Conservation (phyloP, 768 basidiomycete genomes). For the Mycena sanguinolenta region DNA sequence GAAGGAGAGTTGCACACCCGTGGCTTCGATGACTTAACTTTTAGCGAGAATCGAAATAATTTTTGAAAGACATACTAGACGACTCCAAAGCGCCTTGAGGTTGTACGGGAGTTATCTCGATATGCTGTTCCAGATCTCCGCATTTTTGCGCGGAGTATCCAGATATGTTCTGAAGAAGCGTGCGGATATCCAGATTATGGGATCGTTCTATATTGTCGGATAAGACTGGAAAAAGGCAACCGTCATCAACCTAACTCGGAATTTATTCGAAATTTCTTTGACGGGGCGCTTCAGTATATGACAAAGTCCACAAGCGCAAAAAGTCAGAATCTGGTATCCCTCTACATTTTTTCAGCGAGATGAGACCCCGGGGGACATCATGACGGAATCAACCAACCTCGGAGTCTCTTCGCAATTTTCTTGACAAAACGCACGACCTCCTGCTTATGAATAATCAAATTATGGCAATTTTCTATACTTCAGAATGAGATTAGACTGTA, state of each 20-base stretch:
- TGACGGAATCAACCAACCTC: too few relatives aligned
- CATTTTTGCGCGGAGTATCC: background rate
- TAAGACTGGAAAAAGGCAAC: background rate
- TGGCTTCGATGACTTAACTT: background rate
- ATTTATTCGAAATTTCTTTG: background rate
- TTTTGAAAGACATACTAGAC: background rate
- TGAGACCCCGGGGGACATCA: too few relatives aligned
- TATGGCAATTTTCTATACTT: too few relatives aligned
- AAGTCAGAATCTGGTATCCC: too few relatives aligned
- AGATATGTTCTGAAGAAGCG: background rate
- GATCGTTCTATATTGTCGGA: background rate
- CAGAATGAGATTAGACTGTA: too few relatives aligned
- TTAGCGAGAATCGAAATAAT: background rate
- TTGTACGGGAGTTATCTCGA: background rate
- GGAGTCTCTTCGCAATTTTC: too few relatives aligned
- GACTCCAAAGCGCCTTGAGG: background rate
- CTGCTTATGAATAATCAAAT: too few relatives aligned
- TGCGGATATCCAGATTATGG: background rate
- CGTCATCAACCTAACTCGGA: background rate
- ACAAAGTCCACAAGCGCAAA: too few relatives aligned
- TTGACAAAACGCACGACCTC: too few relatives aligned
- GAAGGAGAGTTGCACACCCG: constrained; percentile 2
- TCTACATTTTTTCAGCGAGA: too few relatives aligned
- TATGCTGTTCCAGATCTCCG: constrained; percentile 12
- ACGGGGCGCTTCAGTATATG: too few relatives aligned